Evolutionary conservation across 139 green algal genomes (phyloP).

Genomic region (Tetradesmus lagerheimii): DNA sequence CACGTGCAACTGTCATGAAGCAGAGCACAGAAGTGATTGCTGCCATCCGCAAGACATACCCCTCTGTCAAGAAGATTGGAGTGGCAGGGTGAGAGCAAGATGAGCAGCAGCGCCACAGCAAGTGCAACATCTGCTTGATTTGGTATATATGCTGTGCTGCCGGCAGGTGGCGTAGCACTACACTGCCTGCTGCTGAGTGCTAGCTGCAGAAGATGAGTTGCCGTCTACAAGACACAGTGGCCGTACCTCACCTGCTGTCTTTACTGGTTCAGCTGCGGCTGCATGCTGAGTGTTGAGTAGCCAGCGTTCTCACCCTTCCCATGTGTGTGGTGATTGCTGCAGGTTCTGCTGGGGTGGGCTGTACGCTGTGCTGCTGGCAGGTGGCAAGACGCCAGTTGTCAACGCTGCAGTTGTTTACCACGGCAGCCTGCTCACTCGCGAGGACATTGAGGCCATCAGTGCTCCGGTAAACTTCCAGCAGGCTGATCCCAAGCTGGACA

Average conservation of each 20-base stretch:
- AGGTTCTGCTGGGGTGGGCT: conserved; percentile 42
- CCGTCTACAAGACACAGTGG: too few relatives aligned
- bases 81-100: conserved; percentile 1
- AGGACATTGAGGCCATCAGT: conserved; percentile 18
- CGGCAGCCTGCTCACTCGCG: conserved; percentile 18
- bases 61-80: conserved; percentile 40
- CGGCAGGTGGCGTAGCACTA: background rate
- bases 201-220: too few relatives aligned
- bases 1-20: conserved; percentile 6
- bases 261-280: too few relatives aligned
- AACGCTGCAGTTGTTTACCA: conserved; percentile 22
- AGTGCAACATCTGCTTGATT: conserved; percentile 20
- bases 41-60: conserved; percentile 1
- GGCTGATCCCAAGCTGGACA: conserved; percentile 15
- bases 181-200: too few relatives aligned
- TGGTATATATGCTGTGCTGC: conserved; percentile 23
- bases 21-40: conserved; percentile 18
- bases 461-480: conserved; percentile 35
- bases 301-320: too few relatives aligned
- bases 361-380: conserved; percentile 27
- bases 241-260: too few relatives aligned
- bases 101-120: background rate
- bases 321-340: background rate
- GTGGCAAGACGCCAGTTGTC: conserved; percentile 17
- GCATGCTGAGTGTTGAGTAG: too few relatives aligned